Evolutionary conservation across 768 basidiomycete species (phyloP).

Genomic region (Lyophyllum semitale): DNA sequence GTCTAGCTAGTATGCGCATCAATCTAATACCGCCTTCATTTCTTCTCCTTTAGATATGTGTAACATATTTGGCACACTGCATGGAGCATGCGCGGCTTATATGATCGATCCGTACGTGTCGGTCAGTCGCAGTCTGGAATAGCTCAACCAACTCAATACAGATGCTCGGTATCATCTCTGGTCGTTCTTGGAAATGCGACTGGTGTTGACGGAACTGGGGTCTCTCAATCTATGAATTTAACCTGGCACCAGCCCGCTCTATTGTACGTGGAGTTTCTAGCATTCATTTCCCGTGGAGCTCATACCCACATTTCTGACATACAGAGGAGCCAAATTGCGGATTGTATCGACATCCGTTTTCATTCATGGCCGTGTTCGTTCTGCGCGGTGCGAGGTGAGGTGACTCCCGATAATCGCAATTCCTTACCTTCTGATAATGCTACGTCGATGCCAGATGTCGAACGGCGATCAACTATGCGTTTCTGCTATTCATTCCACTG

Average conservation of each 20-base stretch:
- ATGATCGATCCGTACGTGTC: slow-evolving; percentile 53
- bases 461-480: slow-evolving; percentile 41
- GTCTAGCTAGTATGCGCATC: too few species aligned
- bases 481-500: slow-evolving; percentile 44
- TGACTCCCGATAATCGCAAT: not conserved
- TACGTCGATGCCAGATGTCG: slow-evolving; percentile 36
- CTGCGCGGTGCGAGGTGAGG: slow-evolving; percentile 45
- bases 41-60: slow-evolving; percentile 50
- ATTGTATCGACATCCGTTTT: slow-evolving; percentile 44
- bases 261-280: slow-evolving; percentile 26
- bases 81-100: slow-evolving; percentile 59
- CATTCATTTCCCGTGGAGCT: not conserved
- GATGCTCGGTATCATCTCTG: slow-evolving; percentile 46
- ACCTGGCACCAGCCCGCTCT: slow-evolving; percentile 47
- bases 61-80: slow-evolving; percentile 48
- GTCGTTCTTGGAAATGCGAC: slow-evolving; percentile 39
- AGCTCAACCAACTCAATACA: slow-evolving; percentile 14
- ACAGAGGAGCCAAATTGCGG: slow-evolving; percentile 43
- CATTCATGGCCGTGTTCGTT: slow-evolving; percentile 41
- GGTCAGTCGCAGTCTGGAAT: not conserved
- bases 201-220: slow-evolving; percentile 44
- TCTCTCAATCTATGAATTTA: slow-evolving; percentile 53
- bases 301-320: too few species aligned
- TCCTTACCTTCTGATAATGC: not conserved
- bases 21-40: not conserved